These are phyloP conservation scores for Clitoria ternatea DNA, from an alignment of 306 rosid genomes.

Conservation along the genomic window DNA sequence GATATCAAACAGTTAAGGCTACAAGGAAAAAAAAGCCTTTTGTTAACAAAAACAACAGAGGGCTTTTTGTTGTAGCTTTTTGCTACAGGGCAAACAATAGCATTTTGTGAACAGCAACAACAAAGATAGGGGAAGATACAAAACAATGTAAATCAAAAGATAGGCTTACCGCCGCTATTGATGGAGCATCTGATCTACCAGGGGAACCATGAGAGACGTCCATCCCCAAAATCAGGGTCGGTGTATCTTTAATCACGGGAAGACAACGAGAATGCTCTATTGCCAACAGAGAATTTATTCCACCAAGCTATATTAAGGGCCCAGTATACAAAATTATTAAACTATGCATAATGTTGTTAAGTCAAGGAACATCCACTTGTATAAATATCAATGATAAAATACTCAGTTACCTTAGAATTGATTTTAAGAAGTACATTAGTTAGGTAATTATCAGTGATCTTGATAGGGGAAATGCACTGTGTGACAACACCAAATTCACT, in stretches of 20 bases:
- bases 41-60: neutral
- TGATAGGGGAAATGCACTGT: constrained; percentile 80
- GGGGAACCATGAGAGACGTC: constrained; percentile 87
- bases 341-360: neutral
- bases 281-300: constrained; percentile 81
- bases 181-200: constrained; percentile 68
- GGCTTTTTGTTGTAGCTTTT: neutral
- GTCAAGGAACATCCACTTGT: neutral
- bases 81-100: too few relatives aligned
- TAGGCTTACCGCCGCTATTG: constrained; percentile 75
- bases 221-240: constrained; percentile 93
- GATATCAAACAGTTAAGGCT: constrained; percentile 11
- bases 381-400: constrained; percentile 5
- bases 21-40: too few relatives aligned
- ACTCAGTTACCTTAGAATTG: constrained; percentile 72
- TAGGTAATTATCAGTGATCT: constrained; percentile 77
- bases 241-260: constrained; percentile 68
- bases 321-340: constrained; percentile 7
- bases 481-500: constrained; percentile 70
- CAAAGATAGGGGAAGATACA: neutral
- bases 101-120: neutral
- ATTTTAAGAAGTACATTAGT: constrained; percentile 89
- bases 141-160: neutral
- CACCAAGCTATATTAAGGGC: constrained; percentile 65
- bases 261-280: constrained; percentile 66